phyloP scores from a whole-genome alignment of 1,139 yeast species.

The Insectozyma bohioensis region DNA sequence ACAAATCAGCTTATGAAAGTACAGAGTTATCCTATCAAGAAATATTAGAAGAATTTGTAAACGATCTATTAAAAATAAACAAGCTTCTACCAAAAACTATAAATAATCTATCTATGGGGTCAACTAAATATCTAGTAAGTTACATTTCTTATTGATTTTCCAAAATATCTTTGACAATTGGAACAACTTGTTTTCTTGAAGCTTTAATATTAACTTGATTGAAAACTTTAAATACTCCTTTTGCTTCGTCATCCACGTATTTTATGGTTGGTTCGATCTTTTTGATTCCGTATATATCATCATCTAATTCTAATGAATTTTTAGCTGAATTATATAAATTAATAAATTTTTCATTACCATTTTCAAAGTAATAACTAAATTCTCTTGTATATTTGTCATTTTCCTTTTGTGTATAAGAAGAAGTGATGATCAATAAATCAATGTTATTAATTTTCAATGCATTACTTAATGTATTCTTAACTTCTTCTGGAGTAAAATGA shows the following conservation, averaged over 20 bases:
- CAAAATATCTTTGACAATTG: conserved; percentile 42
- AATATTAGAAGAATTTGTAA: conserved; percentile 25
- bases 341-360: conserved; percentile 18
- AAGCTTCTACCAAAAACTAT: conserved; percentile 16
- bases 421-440: conserved; percentile 60
- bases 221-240: conserved; percentile 28
- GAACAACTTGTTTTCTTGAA: conserved; percentile 87
- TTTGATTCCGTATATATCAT: conserved; percentile 17
- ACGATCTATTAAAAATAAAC: conserved; percentile 21
- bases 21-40: conserved; percentile 26
- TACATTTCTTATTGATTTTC: conserved; percentile 17
- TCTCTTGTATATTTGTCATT: conserved; percentile 55
- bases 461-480: conserved; percentile 36
- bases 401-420: conserved; percentile 51
- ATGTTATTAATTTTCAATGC: conserved; percentile 41
- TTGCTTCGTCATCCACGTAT: conserved; percentile 10
- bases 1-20: conserved; percentile 36
- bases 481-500: conserved; percentile 28
- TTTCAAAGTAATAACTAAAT: conserved; percentile 38
- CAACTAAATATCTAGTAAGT: conserved; percentile 12
- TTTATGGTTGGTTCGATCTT: conserved; percentile 15
- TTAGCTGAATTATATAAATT: conserved; percentile 26
- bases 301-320: conserved; percentile 31
- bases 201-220: conserved; percentile 59
- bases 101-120: conserved; percentile 11